A percentile compares a stretch with the other conserved stretches of the same genome.
Conservation (phyloP, 176 grass and related monocot genomes). For the Calamus simplicifolius region DNA sequence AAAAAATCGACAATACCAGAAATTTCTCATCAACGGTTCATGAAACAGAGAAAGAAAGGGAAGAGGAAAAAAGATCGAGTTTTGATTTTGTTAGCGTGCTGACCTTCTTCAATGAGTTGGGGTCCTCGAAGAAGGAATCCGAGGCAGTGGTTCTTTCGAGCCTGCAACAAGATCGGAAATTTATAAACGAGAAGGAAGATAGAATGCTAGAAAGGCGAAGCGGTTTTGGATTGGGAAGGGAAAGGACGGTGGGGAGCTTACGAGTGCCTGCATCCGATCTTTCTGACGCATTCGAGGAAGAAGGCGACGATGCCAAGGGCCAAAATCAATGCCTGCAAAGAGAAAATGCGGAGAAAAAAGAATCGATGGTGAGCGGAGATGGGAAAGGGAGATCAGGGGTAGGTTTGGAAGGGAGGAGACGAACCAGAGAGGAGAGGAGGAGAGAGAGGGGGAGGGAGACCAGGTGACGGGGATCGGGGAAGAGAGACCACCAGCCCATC, state of each 20-base stretch:
- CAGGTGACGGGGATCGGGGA: constrained; percentile 16
- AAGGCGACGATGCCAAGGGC: constrained; percentile 37
- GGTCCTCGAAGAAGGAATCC: constrained; percentile 77
- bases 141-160: constrained; percentile 52
- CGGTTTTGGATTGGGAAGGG: neutral
- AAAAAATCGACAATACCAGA: too few relatives aligned
- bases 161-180: constrained; percentile 25
- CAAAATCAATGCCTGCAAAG: constrained; percentile 40
- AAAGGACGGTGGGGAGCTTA: constrained; percentile 15
- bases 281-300: constrained; percentile 86
- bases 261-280: constrained; percentile 86
- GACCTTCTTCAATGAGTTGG: constrained; percentile 89
- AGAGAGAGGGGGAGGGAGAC: constrained; percentile 22
- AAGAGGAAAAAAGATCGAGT: too few relatives aligned
- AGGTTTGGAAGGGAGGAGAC: constrained; percentile 4
- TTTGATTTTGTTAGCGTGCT: neutral
- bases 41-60: too few relatives aligned
- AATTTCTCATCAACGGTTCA: too few relatives aligned
- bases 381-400: neutral
- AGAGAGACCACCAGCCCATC: constrained; percentile 21
- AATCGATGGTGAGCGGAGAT: neutral
- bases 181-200: neutral
- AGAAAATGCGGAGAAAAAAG: neutral
- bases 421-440: constrained; percentile 49
- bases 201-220: neutral